A percentile compares a stretch with the other conserved stretches of the same genome.
phyloP scores from a whole-genome alignment of 2,329 filamentous ascomycete species.

The Ophiocordyceps robertsii region DNA sequence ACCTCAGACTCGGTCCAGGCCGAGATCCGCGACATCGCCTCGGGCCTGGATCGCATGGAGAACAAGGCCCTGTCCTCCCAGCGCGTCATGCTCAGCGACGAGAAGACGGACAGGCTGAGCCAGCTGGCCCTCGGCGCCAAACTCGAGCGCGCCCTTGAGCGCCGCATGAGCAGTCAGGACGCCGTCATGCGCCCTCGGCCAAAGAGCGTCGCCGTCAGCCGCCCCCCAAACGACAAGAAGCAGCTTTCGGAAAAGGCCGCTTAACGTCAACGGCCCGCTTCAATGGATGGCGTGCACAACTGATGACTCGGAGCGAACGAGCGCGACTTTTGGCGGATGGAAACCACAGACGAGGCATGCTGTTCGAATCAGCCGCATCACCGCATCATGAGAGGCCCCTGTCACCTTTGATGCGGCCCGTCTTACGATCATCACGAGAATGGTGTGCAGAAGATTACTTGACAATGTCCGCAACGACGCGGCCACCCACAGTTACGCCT shows the following conservation, averaged over 20 bases:
- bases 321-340: no score
- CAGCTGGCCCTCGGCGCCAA: slow-evolving; percentile 85
- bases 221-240: slow-evolving; percentile 19
- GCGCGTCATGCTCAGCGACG: slow-evolving; percentile 55
- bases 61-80: slow-evolving; percentile 76
- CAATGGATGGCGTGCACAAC: no score
- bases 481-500: no score
- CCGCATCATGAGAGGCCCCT: no score
- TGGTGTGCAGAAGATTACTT: no score
- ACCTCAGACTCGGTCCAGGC: slow-evolving; percentile 41
- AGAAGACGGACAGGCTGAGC: slow-evolving; percentile 70
- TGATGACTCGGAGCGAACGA: no score
- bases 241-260: slow-evolving; percentile 21
- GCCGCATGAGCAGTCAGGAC: slow-evolving; percentile 80
- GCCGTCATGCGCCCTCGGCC: slow-evolving; percentile 59
- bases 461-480: no score
- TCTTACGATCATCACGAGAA: no score
- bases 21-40: slow-evolving; percentile 57
- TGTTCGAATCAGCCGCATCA: no score
- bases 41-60: slow-evolving; percentile 74
- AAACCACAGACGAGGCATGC: no score
- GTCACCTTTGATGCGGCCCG: no score
- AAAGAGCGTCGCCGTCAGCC: slow-evolving; percentile 15
- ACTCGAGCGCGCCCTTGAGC: slow-evolving; percentile 72
- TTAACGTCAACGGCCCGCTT: neutral